Base-by-base conservation (phyloP, 2,329 filamentous ascomycete species). In the Beauveria varroae region DNA sequence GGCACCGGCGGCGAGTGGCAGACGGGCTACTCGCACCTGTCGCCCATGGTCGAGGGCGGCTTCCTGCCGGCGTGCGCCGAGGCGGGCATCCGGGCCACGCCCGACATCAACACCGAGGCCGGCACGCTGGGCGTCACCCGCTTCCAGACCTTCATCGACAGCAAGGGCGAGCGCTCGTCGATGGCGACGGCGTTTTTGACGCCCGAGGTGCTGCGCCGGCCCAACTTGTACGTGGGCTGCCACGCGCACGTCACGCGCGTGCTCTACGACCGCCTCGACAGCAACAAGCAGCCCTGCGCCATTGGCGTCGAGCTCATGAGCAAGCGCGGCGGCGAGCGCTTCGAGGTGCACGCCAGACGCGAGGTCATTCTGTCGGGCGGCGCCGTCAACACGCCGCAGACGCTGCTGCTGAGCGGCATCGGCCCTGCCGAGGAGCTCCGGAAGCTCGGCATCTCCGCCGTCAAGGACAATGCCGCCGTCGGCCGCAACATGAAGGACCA, bases 381-480 rank as follows among this genome's bases (percentile, higher is more conserved):
- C 34, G 69, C 76, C 16, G 74, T 78, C 68, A 77, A 78, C 66
- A 75, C 73, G 1, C 77, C 77, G 14, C 72, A 77, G 51, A 69
- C 79, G 57, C 72, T 80, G 18, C 75, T 79, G 67, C 71, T 78
- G 9, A 77, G 74, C 30, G 78, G 77, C 22, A 69, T 80, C 55
- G 78, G 78, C 5, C 70, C 74, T 5, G 71, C 67, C 22, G 68
- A 63, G 2, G 75, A 78, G 66, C 72, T 78, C 10, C 54, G 66
- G 24, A 63, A 64, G 44, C 68, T 80, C 66, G 69, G 73, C 22
- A 85, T 87, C 62, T 71, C 77, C 1, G 75, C 84, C 5, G 68
- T 86, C 41, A 72, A 75, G 2, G 78, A 88, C 67, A 76, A 85
- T 2, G 84, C 84, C 0, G 85, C 84, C 47, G 85, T 89, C 14